Evolutionary conservation across 257 asterid genomes (phyloP).

Genomic region (Apocynum venetum): DNA sequence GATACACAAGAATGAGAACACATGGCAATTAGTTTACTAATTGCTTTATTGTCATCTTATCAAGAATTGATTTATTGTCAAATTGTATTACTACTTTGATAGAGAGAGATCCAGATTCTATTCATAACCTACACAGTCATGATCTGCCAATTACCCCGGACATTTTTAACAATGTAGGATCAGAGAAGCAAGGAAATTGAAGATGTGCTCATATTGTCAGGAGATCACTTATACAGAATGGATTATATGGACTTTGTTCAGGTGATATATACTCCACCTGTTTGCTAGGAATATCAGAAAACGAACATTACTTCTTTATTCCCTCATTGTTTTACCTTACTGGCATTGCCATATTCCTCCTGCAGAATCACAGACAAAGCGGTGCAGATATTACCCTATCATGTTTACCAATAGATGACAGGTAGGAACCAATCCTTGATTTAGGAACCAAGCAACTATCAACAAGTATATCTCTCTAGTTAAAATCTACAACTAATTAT

Average conservation of each 20-base stretch:
- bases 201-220: slow-evolving; percentile 93
- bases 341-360: slow-evolving; percentile 13
- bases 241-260: slow-evolving; percentile 95
- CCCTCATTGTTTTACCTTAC: neutral
- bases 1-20: neutral
- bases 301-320: neutral
- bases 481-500: neutral
- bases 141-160: neutral
- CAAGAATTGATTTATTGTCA: neutral
- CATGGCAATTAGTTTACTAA: neutral
- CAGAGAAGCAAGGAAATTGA: slow-evolving; percentile 91
- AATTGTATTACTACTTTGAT: neutral
- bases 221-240: slow-evolving; percentile 97
- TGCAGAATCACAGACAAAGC: slow-evolving; percentile 85
- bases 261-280: slow-evolving; percentile 28
- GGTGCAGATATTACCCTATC: slow-evolving; percentile 95
- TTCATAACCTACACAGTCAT: neutral
- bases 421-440: slow-evolving; percentile 31
- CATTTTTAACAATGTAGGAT: slow-evolving; percentile 44
- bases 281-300: neutral
- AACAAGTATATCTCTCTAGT: neutral
- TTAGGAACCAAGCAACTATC: neutral
- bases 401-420: slow-evolving; percentile 69
- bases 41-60: neutral
- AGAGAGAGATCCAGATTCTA: neutral